Conservation (phyloP, 2,329 filamentous ascomycete genomes). For the Colletotrichum limetticola region DNA sequence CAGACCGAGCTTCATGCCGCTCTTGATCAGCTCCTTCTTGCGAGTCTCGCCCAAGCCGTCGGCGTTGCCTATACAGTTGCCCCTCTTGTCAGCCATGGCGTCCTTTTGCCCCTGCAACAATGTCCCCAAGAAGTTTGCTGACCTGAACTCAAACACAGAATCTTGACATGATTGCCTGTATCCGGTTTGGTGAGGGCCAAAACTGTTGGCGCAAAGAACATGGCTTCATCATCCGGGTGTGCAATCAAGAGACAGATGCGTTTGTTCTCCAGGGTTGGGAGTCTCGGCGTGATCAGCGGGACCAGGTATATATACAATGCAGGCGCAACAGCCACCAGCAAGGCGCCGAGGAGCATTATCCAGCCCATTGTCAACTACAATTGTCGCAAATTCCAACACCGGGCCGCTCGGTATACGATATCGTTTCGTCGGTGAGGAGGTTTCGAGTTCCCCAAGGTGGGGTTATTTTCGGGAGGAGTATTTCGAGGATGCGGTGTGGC, state of each 20-base stretch:
- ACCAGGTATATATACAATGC: conserved; percentile 64
- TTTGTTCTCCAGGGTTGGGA: conserved; percentile 81
- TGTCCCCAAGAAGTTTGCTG: conserved; percentile 30
- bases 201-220: conserved; percentile 96
- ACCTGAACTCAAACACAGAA: conserved; percentile 91
- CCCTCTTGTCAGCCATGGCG: conserved; percentile 24
- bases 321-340: conserved; percentile 53
- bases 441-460: conserved; percentile 3
- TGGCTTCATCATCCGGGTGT: conserved; percentile 98
- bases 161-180: conserved; percentile 90
- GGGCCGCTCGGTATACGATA: background rate
- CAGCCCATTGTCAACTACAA: conserved; percentile 37
- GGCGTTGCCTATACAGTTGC: conserved; percentile 71
- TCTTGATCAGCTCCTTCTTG: conserved; percentile 85
- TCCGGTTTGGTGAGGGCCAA: conserved; percentile 84
- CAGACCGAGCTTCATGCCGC: conserved; percentile 80
- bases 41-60: conserved; percentile 87
- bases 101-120: background rate
- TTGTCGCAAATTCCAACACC: background rate
- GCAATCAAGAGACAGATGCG: conserved; percentile 93
- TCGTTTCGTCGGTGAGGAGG: conserved; percentile 8
- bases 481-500: conserved; percentile 21
- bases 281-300: conserved; percentile 57
- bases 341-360: conserved; percentile 35
- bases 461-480: conserved; percentile 5